Evolutionary conservation across 2,329 filamentous ascomycete species (phyloP).

Genomic region (Exophiala bonariae): DNA sequence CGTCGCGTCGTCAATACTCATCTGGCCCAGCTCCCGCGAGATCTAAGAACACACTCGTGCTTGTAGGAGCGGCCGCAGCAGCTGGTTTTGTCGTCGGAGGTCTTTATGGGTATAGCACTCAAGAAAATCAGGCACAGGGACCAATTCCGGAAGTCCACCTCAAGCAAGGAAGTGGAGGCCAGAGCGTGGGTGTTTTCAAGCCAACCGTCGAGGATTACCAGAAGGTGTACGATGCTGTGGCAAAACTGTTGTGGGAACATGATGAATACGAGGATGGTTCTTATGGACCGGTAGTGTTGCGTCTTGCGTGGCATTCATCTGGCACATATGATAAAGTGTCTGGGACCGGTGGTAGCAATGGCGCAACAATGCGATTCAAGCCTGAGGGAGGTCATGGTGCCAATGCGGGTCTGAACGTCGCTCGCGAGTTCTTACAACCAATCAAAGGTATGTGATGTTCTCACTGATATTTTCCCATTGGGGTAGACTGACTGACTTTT

Average conservation of each 20-base stretch:
- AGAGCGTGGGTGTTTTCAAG: slow-evolving; percentile 60
- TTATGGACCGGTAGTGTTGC: slow-evolving; percentile 87
- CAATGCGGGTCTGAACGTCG: slow-evolving; percentile 84
- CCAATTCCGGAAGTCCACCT: slow-evolving; percentile 46
- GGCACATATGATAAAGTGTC: slow-evolving; percentile 91
- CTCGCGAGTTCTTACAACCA: slow-evolving; percentile 89
- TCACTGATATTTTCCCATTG: background rate
- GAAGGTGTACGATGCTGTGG: slow-evolving; percentile 88
- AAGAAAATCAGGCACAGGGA: slow-evolving; percentile 38
- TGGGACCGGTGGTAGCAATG: slow-evolving; percentile 88
- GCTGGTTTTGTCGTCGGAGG: slow-evolving; percentile 66
- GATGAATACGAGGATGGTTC: slow-evolving; percentile 96
- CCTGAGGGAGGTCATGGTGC: slow-evolving; percentile 89
- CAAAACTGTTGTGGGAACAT: slow-evolving; percentile 76
- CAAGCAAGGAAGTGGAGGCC: slow-evolving; percentile 34
- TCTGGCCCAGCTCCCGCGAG: slow-evolving; percentile 61
- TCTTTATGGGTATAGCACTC: slow-evolving; percentile 55
- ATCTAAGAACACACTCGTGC: slow-evolving; percentile 51
- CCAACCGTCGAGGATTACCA: slow-evolving; percentile 89
- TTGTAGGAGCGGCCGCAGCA: slow-evolving; percentile 58
- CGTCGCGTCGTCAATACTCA: slow-evolving; percentile 77
- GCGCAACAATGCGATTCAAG: slow-evolving; percentile 93
- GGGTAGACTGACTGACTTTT: background rate
- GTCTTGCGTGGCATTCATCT: slow-evolving; percentile 90
- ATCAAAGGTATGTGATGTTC: slow-evolving; percentile 66